These are phyloP conservation scores for Apostasia ramifera DNA, from an alignment of 106 monocot species.

Conservation along the genomic window DNA sequence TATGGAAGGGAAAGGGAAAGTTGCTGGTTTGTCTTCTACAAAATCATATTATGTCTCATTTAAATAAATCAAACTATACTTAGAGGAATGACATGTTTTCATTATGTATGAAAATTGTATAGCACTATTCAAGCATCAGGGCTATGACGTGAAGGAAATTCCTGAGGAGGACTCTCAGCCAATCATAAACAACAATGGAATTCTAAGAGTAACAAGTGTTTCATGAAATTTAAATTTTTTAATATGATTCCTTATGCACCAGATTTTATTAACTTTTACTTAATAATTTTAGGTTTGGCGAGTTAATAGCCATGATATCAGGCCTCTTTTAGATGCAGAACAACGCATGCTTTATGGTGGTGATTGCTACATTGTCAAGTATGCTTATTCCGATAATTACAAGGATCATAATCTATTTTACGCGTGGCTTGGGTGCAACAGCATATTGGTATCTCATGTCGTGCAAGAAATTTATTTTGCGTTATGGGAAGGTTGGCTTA, in stretches of 20 bases:
- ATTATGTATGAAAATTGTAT: not conserved
- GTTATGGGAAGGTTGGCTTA: not conserved
- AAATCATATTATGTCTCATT: not conserved
- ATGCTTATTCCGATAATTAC: constrained; percentile 20
- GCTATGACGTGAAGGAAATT: constrained; percentile 46
- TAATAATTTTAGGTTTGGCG: constrained; percentile 35
- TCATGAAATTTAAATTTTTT: constrained; percentile 1
- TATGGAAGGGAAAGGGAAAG: constrained; percentile 49
- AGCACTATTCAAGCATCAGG: constrained; percentile 57
- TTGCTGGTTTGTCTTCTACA: constrained; percentile 33
- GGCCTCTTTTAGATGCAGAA: constrained; percentile 20
- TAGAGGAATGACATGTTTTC: not conserved
- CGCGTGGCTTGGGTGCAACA: constrained; percentile 38
- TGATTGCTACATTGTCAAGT: constrained; percentile 47
- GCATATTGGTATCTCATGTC: constrained; percentile 23
- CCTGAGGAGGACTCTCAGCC: constrained; percentile 27
- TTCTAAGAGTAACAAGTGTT: constrained; percentile 27
- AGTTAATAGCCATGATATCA: constrained; percentile 21
- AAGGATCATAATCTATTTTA: constrained; percentile 35
- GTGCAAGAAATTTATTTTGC: not conserved
- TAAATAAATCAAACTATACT: not conserved
- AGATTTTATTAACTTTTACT: not conserved
- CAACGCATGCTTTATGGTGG: constrained; percentile 38
- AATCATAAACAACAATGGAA: constrained; percentile 27
- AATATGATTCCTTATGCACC: not conserved